Evolutionary conservation across 2,329 filamentous ascomycete genomes (phyloP), one percentile per base, ranked within the genome.

Genomic region (Beauveria caledonica): DNA sequence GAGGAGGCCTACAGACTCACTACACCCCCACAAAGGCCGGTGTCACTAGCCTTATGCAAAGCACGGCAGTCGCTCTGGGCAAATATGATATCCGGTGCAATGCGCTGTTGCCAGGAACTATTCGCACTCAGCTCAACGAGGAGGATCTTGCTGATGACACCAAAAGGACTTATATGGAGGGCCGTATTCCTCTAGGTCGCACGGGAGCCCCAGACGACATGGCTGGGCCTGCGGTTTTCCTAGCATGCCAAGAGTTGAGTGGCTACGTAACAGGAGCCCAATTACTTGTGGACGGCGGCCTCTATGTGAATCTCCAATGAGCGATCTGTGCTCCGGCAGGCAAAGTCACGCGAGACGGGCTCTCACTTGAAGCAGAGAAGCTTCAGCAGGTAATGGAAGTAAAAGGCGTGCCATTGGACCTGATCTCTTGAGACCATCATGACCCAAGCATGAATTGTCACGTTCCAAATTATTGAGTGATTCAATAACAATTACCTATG

Each of bases 1-100:
- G 91, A 42, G 91, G 90, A 48, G 89, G 86, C 0, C 78, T 81
- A 51, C 91, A 95, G 76, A 86, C 85, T 27, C 91, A 96, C 70
- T 96, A 95, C 74, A 95, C 91, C 17, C 89, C 91, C 10, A 95
- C 91, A 17, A 96, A 96, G 73, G 90, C 91, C 0, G 91, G 90
- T 2, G 81, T 96, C 3, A 70, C 90, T 42, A 89, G 85, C 51
- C 78, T 96, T 49, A 94, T 95, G 84, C 91, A 96, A 76, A 90
- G 86, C 64, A 86, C 85, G 42, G 91, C 91, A 0, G 88, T 90
- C 39, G 89, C 91, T 9, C 74, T 96, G 49, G 91, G 91, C 0
- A 81, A 84, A 68, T 82, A 94, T 71, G 78, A 80, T 5, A 92
- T 96, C 59, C 76, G 91, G 57, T 95, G 91, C 71, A 96, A 96